Evolutionary conservation across 1,139 yeast species (phyloP).

Genomic region (Blastobotrys persicus): DNA sequence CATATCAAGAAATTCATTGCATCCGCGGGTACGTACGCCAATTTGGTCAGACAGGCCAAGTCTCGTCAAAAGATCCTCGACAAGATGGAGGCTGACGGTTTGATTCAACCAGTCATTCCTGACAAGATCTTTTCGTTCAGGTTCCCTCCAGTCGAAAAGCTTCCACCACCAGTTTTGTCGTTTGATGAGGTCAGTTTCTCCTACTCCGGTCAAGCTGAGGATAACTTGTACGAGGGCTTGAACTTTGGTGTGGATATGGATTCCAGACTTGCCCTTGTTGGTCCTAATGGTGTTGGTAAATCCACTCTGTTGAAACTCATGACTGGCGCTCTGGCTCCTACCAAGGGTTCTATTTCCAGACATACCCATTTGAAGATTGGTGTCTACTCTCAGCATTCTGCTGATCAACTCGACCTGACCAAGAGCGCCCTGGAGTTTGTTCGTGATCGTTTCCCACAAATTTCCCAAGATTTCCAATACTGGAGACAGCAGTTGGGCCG

Average conservation of each 20-base stretch:
- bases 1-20: constrained; percentile 99
- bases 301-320: constrained; percentile 92
- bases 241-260: constrained; percentile 99
- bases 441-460: constrained; percentile 82
- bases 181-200: constrained; percentile 94
- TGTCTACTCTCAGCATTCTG: constrained; percentile 98
- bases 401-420: constrained; percentile 94
- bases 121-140: constrained; percentile 92
- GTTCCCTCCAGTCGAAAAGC: constrained; percentile 93
- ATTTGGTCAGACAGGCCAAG: constrained; percentile 97
- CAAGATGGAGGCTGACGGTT: constrained; percentile 99
- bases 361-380: constrained; percentile 98
- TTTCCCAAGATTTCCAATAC: constrained; percentile 97
- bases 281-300: constrained; percentile 99
- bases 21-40: constrained; percentile 99
- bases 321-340: constrained; percentile 91
- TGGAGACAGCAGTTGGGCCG: constrained; percentile 99
- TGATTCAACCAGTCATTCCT: constrained; percentile 86
- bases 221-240: constrained; percentile 83
- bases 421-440: constrained; percentile 95
- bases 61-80: constrained; percentile 98
- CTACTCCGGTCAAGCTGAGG: constrained; percentile 82
- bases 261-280: constrained; percentile 95
- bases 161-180: constrained; percentile 98
- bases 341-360: constrained; percentile 91